These are phyloP conservation scores for Tremella mesenterica DNA, from an alignment of 768 basidiomycete genomes.

Conservation along the genomic window DNA sequence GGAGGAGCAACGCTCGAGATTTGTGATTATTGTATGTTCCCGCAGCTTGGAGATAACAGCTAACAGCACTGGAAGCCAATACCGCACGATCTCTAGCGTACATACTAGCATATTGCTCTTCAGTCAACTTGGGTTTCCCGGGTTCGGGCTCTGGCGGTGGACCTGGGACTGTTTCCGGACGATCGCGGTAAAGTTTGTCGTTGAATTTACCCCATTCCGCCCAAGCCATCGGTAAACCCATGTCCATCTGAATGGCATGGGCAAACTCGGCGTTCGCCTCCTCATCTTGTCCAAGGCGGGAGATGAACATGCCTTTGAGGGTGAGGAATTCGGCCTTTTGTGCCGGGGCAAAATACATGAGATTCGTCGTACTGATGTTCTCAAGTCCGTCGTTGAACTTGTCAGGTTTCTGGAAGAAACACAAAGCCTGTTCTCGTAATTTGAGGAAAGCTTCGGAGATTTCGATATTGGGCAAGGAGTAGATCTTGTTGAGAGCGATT, in stretches of 20 bases:
- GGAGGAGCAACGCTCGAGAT: constrained; percentile 77
- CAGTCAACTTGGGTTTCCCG: constrained; percentile 34
- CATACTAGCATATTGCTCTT: constrained; percentile 28
- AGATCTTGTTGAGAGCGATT: constrained; percentile 89
- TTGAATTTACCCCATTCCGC: constrained; percentile 95
- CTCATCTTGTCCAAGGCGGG: constrained; percentile 70
- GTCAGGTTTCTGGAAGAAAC: constrained; percentile 90
- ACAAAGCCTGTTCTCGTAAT: constrained; percentile 93
- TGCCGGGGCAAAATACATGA: constrained; percentile 87
- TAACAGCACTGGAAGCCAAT: constrained; percentile 82
- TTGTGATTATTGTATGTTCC: constrained; percentile 91
- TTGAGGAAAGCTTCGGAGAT: constrained; percentile 99
- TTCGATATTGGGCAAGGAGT: constrained; percentile 97
- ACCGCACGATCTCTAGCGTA: constrained; percentile 42
- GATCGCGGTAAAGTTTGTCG: constrained; percentile 85
- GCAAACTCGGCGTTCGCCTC: constrained; percentile 88
- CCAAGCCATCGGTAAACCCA: constrained; percentile 92
- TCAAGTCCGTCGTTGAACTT: constrained; percentile 91
- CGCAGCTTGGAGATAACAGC: constrained; percentile 94
- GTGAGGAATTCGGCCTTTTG: constrained; percentile 99
- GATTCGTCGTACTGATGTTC: constrained; percentile 98
- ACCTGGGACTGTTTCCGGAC: constrained; percentile 48
- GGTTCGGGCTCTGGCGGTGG: constrained; percentile 37
- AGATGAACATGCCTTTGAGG: constrained; percentile 96
- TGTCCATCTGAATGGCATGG: constrained; percentile 91